These are phyloP conservation scores for Puccinellia tenuiflora DNA, from an alignment of 176 grass and related monocot species.

Conservation along the genomic window DNA sequence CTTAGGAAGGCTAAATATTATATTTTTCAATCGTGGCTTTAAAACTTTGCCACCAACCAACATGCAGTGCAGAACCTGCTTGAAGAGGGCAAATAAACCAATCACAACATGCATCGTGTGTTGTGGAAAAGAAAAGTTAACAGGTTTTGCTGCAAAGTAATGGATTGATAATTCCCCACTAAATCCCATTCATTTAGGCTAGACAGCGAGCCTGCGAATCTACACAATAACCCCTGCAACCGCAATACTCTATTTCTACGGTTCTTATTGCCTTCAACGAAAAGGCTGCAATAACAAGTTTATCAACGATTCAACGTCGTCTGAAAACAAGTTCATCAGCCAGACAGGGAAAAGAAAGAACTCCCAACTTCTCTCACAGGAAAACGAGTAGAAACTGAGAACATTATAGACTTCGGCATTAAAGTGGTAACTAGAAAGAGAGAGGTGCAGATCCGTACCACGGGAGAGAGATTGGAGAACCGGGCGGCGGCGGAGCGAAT, in stretches of 20 bases:
- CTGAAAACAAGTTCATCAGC: background rate
- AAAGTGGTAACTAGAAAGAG: background rate
- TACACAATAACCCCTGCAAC: background rate
- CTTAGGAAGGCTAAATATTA: too few species aligned
- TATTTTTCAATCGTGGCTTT: too few species aligned
- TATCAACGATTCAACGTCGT: too few species aligned
- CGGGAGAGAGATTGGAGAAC: background rate
- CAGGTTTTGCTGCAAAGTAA: background rate
- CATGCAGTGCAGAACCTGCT: background rate
- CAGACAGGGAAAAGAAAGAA: background rate
- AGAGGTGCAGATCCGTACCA: slow-evolving; percentile 27
- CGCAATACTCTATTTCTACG: background rate
- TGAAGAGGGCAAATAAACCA: background rate
- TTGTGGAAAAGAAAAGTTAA: background rate
- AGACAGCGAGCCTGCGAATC: background rate
- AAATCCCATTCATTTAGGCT: background rate
- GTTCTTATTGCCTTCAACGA: background rate
- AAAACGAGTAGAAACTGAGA: background rate
- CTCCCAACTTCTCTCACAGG: background rate
- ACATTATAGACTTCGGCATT: background rate
- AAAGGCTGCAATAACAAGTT: background rate
- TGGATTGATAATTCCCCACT: background rate
- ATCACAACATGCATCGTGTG: background rate
- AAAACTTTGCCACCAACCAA: too few species aligned
- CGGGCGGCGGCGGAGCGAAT: slow-evolving; percentile 35